A percentile compares a stretch with the other conserved stretches of the same genome.
phyloP scores from a whole-genome alignment of 495 filamentous ascomycete species.

The Aspergillus sclerotioniger region DNA sequence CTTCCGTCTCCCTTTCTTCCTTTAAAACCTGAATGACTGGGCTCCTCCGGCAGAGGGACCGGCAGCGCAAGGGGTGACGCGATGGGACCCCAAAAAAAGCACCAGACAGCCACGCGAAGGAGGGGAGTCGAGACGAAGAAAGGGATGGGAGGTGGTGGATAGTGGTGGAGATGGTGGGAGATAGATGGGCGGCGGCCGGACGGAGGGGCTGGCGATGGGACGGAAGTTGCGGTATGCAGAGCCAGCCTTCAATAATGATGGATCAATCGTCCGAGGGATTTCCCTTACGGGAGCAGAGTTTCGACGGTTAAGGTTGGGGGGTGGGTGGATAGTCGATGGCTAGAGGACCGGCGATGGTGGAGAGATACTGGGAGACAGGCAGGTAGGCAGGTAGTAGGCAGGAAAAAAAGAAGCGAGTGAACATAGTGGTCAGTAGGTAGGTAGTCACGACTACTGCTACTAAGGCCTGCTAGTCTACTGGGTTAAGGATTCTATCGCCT shows the following conservation, averaged over 20 bases:
- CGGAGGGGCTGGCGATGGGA: conserved; percentile 17
- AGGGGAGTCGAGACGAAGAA: conserved; percentile 18
- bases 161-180: conserved; percentile 7
- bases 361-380: background rate
- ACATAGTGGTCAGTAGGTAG: background rate
- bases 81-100: conserved; percentile 16
- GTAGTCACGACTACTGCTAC: background rate
- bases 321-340: background rate
- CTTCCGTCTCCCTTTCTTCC: conserved; percentile 29
- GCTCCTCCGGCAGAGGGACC: conserved; percentile 10
- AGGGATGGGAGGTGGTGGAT: conserved; percentile 21
- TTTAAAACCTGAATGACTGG: conserved; percentile 21
- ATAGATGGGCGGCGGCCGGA: conserved; percentile 12
- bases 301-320: conserved; percentile 7
- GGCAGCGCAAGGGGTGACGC: conserved; percentile 23
- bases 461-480: background rate
- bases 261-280: conserved; percentile 22
- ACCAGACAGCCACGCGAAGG: conserved; percentile 25
- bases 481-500: background rate
- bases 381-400: background rate
- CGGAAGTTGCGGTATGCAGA: conserved; percentile 32
- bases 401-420: background rate
- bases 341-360: background rate
- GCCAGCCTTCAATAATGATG: conserved; percentile 18
- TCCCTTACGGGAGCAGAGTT: conserved; percentile 20